These are phyloP conservation scores for Podaxis sp. DNA, from an alignment of 768 basidiomycete genomes.

Conservation along the genomic window DNA sequence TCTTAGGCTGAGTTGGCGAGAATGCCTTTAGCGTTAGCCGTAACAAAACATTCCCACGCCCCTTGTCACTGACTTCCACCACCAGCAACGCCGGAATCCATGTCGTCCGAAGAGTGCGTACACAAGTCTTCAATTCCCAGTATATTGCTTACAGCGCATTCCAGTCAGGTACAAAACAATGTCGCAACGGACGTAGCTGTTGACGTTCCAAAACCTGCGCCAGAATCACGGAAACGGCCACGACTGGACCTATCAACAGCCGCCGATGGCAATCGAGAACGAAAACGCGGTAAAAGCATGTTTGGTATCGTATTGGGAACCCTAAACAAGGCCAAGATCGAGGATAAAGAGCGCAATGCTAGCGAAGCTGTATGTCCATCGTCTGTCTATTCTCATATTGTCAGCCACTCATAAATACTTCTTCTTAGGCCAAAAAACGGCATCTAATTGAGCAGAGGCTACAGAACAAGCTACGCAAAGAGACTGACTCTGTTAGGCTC, in stretches of 20 bases:
- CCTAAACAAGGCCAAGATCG: slow-evolving; percentile 83
- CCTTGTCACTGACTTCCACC: slow-evolving; percentile 22
- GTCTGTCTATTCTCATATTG: background rate
- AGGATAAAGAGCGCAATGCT: slow-evolving; percentile 81
- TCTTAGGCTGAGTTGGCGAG: slow-evolving; percentile 12
- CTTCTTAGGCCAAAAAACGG: slow-evolving; percentile 74
- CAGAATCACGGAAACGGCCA: slow-evolving; percentile 66
- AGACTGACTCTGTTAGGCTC: slow-evolving; percentile 82
- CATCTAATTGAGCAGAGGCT: slow-evolving; percentile 82
- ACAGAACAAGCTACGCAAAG: slow-evolving; percentile 80
- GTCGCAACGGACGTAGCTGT: slow-evolving; percentile 20
- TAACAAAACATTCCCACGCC: slow-evolving; percentile 32
- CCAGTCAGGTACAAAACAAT: slow-evolving; percentile 28
- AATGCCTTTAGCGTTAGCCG: background rate
- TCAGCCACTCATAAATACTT: background rate
- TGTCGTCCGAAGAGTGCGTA: slow-evolving; percentile 55
- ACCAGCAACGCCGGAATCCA: slow-evolving; percentile 24
- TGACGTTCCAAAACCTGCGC: slow-evolving; percentile 36
- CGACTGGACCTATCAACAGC: slow-evolving; percentile 60
- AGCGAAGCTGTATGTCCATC: slow-evolving; percentile 69
- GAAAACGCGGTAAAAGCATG: slow-evolving; percentile 86
- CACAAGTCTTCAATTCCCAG: background rate
- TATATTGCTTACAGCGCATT: slow-evolving; percentile 15
- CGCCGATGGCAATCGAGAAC: slow-evolving; percentile 48
- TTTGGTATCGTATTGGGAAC: slow-evolving; percentile 83